Percentiles rank a stretch among this genome's conserved stretches.
Evolutionary conservation across 768 basidiomycete genomes (phyloP).

Genomic region (Neoboletus brunneissimus): DNA sequence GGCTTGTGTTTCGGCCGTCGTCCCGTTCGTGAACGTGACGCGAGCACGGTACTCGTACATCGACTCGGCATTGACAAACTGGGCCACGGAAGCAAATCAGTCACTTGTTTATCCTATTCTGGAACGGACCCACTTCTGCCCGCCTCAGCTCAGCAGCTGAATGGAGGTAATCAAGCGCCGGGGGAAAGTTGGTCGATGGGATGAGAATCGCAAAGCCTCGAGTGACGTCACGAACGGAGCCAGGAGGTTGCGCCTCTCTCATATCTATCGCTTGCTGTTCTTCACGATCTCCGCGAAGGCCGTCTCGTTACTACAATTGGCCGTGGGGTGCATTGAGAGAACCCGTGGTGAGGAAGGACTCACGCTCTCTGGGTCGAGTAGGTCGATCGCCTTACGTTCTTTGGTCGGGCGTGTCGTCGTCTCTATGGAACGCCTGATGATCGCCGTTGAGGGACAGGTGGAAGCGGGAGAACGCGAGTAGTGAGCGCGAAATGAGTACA

Average conservation of each 20-base stretch:
- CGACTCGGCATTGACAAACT: not conserved
- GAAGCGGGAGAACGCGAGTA: not conserved
- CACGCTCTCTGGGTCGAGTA: not conserved
- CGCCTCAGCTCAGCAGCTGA: not conserved
- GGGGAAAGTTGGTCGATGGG: conserved; percentile 17
- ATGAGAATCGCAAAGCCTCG: conserved; percentile 11
- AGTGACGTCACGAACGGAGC: not conserved
- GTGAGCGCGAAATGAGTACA: not conserved
- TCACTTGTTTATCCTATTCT: not conserved
- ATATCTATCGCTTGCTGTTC: too few species aligned
- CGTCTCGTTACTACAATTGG: not conserved
- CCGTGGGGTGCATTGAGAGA: not conserved
- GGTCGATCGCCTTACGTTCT: not conserved
- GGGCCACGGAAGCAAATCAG: not conserved
- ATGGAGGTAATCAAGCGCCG: conserved; percentile 2
- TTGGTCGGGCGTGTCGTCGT: not conserved
- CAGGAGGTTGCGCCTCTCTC: too few species aligned
- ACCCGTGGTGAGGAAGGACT: not conserved
- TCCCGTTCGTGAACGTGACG: not conserved
- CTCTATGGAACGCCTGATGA: conserved; percentile 2
- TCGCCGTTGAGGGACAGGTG: not conserved
- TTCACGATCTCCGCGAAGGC: not conserved
- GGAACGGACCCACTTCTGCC: not conserved
- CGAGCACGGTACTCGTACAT: not conserved
- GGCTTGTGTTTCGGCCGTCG: not conserved